Evolutionary conservation across 768 basidiomycete species (phyloP).

Genomic region (Lepiota brunneoincarnata): DNA sequence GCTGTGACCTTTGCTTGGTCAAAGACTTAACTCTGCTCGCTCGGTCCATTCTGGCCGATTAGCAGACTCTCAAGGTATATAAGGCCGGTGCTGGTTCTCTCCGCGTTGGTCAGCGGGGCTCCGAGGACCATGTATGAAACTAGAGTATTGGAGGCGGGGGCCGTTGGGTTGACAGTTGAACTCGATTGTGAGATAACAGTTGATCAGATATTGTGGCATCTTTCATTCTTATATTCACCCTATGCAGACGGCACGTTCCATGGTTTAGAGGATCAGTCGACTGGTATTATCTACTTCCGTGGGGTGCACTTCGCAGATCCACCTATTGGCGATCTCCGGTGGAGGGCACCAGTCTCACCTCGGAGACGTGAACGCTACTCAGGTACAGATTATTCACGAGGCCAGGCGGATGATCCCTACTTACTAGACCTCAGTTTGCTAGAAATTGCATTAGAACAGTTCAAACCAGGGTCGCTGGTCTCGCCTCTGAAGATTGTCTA

Average conservation of each 20-base stretch:
- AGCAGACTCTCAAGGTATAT: too few species aligned
- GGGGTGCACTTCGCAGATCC: constrained; percentile 44
- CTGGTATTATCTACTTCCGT: constrained; percentile 32
- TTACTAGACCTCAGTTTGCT: constrained; percentile 25
- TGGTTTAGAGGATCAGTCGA: constrained; percentile 26
- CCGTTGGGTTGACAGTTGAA: not conserved
- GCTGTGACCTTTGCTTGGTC: too few species aligned
- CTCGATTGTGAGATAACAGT: not conserved
- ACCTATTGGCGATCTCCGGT: constrained; percentile 38
- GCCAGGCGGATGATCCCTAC: not conserved
- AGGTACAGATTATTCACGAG: constrained; percentile 19
- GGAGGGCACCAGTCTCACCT: constrained; percentile 37
- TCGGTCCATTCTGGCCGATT: too few species aligned
- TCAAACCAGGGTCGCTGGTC: constrained; percentile 23
- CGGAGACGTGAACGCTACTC: constrained; percentile 35
- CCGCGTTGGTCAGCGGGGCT: too few species aligned
- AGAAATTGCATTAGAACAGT: constrained; percentile 31
- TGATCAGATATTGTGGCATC: not conserved
- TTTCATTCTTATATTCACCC: not conserved
- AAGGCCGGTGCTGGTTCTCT: too few species aligned
- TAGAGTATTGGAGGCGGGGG: not conserved
- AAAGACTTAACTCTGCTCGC: too few species aligned
- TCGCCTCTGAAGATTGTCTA: constrained; percentile 39
- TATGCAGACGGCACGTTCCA: constrained; percentile 35
- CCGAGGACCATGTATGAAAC: not conserved